These are phyloP conservation scores for Termitomyces sp. DNA, from an alignment of 768 basidiomycete species.

Conservation along the genomic window DNA sequence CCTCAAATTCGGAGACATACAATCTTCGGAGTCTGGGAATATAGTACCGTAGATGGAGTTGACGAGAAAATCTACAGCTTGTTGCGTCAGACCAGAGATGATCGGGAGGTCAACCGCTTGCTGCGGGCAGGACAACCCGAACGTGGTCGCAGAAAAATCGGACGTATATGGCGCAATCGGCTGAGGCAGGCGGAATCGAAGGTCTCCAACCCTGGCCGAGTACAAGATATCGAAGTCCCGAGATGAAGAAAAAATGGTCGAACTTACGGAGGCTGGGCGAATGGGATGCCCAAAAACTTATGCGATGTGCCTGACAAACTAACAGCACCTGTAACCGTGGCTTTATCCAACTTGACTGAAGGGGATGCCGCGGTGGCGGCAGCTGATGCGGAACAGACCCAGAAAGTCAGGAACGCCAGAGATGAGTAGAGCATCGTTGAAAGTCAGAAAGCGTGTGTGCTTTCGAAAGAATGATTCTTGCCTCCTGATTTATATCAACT, in stretches of 20 bases:
- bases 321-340: constrained; percentile 37
- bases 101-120: constrained; percentile 31
- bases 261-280: constrained; percentile 48
- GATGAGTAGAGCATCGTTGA: neutral
- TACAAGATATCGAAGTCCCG: neutral
- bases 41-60: constrained; percentile 23
- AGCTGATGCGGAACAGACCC: neutral
- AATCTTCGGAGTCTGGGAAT: constrained; percentile 39
- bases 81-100: constrained; percentile 23
- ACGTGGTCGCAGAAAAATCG: constrained; percentile 32
- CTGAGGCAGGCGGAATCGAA: constrained; percentile 42
- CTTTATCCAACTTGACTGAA: constrained; percentile 38
- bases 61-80: constrained; percentile 25
- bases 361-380: constrained; percentile 17
- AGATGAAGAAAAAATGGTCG: neutral
- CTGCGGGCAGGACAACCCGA: constrained; percentile 48
- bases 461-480: neutral
- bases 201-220: constrained; percentile 28
- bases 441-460: no score
- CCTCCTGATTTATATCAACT: neutral
- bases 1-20: constrained; percentile 25
- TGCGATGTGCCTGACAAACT: constrained; percentile 25
- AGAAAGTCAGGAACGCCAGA: constrained; percentile 5
- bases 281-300: constrained; percentile 49
- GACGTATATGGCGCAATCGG: constrained; percentile 35